Percentiles rank a stretch among this genome's conserved stretches.
phyloP scores from a whole-genome alignment of 805 yeast species.

The Pachysolen tannophilus region DNA sequence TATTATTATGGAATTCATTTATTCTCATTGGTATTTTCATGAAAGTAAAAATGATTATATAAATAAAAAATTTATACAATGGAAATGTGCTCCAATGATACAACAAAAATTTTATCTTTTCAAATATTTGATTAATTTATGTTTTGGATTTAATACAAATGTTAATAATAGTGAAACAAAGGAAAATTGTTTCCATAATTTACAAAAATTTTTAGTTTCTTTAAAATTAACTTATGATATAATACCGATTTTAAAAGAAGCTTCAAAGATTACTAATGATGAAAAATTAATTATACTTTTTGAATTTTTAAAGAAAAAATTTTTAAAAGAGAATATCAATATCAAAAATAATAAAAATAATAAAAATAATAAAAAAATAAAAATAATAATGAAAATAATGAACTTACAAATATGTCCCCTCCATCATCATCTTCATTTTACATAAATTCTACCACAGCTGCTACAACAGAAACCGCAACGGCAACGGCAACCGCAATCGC shows the following conservation, averaged over 20 bases:
- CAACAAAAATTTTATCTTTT: slow-evolving; percentile 15
- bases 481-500: no score
- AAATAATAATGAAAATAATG: neutral
- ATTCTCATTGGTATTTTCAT: slow-evolving; percentile 34
- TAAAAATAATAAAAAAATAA: no score
- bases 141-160: slow-evolving; percentile 8
- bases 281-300: neutral
- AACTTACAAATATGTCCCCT: neutral
- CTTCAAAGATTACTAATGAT: slow-evolving; percentile 4
- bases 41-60: slow-evolving; percentile 13
- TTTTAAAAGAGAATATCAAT: no score
- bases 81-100: slow-evolving; percentile 23
- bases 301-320: neutral
- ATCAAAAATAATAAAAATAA: no score
- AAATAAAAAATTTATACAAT: slow-evolving; percentile 18
- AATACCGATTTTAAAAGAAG: slow-evolving; percentile 1
- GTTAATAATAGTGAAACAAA: no score
- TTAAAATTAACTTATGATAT: neutral
- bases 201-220: slow-evolving; percentile 4
- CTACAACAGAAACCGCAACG: no score
- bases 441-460: no score
- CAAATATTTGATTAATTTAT: slow-evolving; percentile 10
- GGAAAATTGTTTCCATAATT: no score
- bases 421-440: no score
- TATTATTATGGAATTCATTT: slow-evolving; percentile 33